Evolutionary conservation across 176 grass and related monocot genomes (phyloP).

Genomic region (Metroxylon sagu): DNA sequence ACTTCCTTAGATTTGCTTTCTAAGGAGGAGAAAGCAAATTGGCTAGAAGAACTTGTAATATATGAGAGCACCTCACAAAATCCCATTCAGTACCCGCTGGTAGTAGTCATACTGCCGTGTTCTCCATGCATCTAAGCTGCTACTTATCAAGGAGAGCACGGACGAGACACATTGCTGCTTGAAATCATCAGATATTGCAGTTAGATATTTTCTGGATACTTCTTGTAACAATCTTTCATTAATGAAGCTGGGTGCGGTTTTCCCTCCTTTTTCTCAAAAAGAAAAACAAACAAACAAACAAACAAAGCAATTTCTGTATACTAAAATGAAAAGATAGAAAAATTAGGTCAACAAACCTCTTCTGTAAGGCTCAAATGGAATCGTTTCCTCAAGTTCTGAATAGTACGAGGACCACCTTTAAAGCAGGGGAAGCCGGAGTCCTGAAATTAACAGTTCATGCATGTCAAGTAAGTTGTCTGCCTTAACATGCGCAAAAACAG

Average conservation of each 20-base stretch:
- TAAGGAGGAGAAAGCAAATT: constrained; percentile 21
- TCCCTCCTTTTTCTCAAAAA: too few species aligned
- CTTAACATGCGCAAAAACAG: too few species aligned
- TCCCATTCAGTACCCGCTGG: constrained; percentile 92
- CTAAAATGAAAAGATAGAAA: background rate
- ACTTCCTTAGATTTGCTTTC: constrained; percentile 22
- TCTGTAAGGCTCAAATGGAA: constrained; percentile 96
- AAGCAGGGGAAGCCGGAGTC: constrained; percentile 98
- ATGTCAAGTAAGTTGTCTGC: too few species aligned
- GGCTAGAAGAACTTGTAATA: background rate
- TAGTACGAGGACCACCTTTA: constrained; percentile 85
- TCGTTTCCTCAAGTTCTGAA: constrained; percentile 94
- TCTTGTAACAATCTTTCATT: too few species aligned
- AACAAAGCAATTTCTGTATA: background rate
- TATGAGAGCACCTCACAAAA: constrained; percentile 46
- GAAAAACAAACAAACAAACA: too few species aligned
- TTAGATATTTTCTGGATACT: background rate
- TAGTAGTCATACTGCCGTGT: constrained; percentile 98
- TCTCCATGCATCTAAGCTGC: constrained; percentile 97
- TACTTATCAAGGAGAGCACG: constrained; percentile 96
- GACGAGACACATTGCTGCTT: constrained; percentile 97
- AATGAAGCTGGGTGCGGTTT: too few species aligned
- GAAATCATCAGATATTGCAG: constrained; percentile 18
- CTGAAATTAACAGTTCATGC: constrained; percentile 10
- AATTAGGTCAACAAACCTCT: constrained; percentile 47